These are phyloP conservation scores for Phlyctochytrium arcticum DNA, from an alignment of 192 early-diverging fungal genomes.

Conservation along the genomic window DNA sequence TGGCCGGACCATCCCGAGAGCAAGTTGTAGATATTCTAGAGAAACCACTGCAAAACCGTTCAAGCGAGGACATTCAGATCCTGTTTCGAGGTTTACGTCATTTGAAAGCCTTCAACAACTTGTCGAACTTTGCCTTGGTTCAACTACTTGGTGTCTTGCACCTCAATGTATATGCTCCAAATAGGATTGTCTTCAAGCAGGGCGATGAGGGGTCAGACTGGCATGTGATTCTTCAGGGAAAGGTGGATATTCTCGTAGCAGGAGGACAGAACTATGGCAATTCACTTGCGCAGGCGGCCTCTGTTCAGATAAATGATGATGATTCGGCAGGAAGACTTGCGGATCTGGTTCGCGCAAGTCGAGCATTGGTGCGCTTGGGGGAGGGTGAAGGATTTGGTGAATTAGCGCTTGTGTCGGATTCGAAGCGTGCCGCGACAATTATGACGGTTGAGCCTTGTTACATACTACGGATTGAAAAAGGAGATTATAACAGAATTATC, in stretches of 20 bases:
- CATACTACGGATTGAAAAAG: slow-evolving; percentile 36
- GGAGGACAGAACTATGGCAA: neutral
- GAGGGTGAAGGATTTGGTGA: slow-evolving; percentile 41
- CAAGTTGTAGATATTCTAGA: too few species aligned
- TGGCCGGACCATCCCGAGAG: too few species aligned
- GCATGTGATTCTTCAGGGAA: slow-evolving; percentile 33
- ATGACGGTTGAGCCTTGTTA: slow-evolving; percentile 18
- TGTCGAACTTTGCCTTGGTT: slow-evolving; percentile 35
- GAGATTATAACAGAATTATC: slow-evolving; percentile 36
- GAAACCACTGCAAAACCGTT: slow-evolving; percentile 16
- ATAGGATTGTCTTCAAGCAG: slow-evolving; percentile 39
- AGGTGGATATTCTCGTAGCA: slow-evolving; percentile 31
- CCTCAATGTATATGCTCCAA: slow-evolving; percentile 21
- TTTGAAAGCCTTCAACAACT: slow-evolving; percentile 27
- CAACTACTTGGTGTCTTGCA: slow-evolving; percentile 37
- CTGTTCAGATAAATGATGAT: too few species aligned
- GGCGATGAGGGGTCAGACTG: slow-evolving; percentile 34
- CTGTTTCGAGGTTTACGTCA: slow-evolving; percentile 17
- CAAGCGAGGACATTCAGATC: slow-evolving; percentile 10
- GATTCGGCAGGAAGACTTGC: neutral
- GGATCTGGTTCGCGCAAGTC: neutral
- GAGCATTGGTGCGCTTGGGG: neutral
- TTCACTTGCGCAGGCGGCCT: too few species aligned
- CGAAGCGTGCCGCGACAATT: slow-evolving; percentile 33
- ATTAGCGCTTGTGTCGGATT: slow-evolving; percentile 31